Conservation (phyloP, 176 grass and related monocot species). For the Musa schizocarpa region DNA sequence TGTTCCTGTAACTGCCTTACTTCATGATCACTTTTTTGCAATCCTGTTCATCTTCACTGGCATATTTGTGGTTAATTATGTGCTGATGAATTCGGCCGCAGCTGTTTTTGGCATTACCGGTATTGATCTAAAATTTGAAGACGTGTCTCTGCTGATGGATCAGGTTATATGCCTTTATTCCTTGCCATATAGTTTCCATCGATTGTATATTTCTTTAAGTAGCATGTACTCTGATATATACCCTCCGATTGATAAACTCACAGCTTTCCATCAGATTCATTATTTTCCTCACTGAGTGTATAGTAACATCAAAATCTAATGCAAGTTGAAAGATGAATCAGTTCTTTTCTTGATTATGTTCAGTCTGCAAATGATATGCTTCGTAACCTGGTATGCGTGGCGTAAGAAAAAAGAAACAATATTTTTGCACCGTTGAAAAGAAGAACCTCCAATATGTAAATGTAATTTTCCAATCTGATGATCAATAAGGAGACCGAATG, state of each 20-base stretch:
- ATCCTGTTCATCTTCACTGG: constrained; percentile 90
- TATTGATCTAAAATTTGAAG: constrained; percentile 70
- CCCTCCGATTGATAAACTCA: neutral
- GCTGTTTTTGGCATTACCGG: constrained; percentile 62
- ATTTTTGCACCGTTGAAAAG: neutral
- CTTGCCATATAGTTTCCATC: neutral
- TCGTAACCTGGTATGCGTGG: neutral
- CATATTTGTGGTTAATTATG: constrained; percentile 89
- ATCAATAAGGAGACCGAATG: neutral
- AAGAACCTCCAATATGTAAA: neutral
- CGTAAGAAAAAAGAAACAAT: too few relatives aligned
- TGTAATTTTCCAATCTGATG: neutral
- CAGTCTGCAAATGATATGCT: neutral
- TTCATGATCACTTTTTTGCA: constrained; percentile 92
- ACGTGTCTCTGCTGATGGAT: constrained; percentile 92
- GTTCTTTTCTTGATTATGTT: neutral
- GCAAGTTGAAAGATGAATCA: neutral
- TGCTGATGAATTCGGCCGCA: constrained; percentile 84
- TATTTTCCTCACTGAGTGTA: too few relatives aligned
- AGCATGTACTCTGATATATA: neutral
- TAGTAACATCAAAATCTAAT: neutral
- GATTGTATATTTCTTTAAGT: neutral
- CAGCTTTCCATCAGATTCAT: too few relatives aligned
- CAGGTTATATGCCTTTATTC: constrained; percentile 39
- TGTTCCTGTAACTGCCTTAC: constrained; percentile 51